Evolutionary conservation across 805 yeast genomes (phyloP).

Genomic region (Candida succiphila): DNA sequence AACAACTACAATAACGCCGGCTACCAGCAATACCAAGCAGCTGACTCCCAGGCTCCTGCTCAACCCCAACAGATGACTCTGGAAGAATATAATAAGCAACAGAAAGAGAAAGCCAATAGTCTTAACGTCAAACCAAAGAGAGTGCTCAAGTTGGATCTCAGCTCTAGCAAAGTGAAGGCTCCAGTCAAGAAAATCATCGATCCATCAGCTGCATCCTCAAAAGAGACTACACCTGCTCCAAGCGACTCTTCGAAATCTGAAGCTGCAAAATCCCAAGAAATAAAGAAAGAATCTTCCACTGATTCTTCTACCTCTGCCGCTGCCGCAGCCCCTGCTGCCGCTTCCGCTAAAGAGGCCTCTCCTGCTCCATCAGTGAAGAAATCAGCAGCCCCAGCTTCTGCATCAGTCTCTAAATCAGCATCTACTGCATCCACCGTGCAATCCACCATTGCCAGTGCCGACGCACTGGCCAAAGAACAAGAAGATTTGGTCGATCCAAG

Average conservation of each 20-base stretch:
- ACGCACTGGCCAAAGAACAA: constrained; percentile 51
- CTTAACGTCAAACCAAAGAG: constrained; percentile 48
- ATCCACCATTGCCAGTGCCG: constrained; percentile 28
- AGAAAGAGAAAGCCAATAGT: constrained; percentile 30
- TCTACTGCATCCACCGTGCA: constrained; percentile 7
- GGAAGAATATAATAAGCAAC: constrained; percentile 74
- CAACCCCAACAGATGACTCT: constrained; percentile 52
- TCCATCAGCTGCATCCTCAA: constrained; percentile 40
- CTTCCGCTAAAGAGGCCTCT: constrained; percentile 7
- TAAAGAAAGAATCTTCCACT: constrained; percentile 11
- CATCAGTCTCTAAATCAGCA: constrained; percentile 8
- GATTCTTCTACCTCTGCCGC: constrained; percentile 12
- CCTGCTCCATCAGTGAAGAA: constrained; percentile 7
- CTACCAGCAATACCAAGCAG: constrained; percentile 6
- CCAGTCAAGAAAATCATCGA: constrained; percentile 34
- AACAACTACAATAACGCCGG: constrained; percentile 10
- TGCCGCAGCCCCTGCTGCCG: constrained; percentile 12
- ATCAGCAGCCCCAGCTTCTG: constrained; percentile 5
- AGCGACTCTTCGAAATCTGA: constrained; percentile 20
- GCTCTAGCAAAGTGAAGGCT: constrained; percentile 40
- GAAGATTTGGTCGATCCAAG: constrained; percentile 81
- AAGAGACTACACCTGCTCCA: constrained; percentile 15
- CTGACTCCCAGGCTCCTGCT: constrained; percentile 11
- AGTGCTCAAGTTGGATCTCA: constrained; percentile 55
- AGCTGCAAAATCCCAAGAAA: constrained; percentile 16